Evolutionary conservation across 768 basidiomycete genomes (phyloP), one percentile per base, ranked within the genome.

Genomic region (Suillus clintonianus): DNA sequence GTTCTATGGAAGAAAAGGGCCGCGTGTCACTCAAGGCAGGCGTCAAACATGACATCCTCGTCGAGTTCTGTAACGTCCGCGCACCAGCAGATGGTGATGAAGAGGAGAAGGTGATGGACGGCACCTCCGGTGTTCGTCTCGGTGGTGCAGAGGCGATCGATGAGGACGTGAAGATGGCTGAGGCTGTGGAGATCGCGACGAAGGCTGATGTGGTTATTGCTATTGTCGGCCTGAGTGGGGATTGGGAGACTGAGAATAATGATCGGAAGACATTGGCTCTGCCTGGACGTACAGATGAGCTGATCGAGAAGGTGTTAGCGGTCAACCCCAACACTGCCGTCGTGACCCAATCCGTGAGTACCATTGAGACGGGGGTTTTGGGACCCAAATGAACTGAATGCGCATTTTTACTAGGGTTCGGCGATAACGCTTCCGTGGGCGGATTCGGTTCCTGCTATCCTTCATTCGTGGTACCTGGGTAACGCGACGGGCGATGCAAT

Each of bases 391-490:
- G 61, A 59, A 47, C 58, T 59, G 50, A 47, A 61, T 71, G 41
- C 15, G 34, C 10, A 55, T 64, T 32, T 30, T 47, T 43, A 34
- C 11, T 55, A 89, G 86, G 89, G 90, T 5, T 90, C 90, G 30
- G 81, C 89, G 22, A 88, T 91, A 69, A 82, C 84, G 3, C 81
- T 94, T 79, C 92, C 93, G 5, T 95, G 93, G 93, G 82, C 82
- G 11, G 82, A 88, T 63, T 76, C 83, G 11, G 90, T 90, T 1
- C 76, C 86, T 30, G 83, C 86, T 1, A 80, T 94, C 65, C 81
- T 93, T 15, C 93, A 95, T 62, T 81, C 91, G 0, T 95, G 91
- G 91, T 95, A 94, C 70, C 84, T 92, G 43, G 93, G 93, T 7
- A 94, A 95, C 71, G 85, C 90, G 6, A 88, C 89, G 1, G 93